Evolutionary conservation across 495 filamentous ascomycete genomes (phyloP).

Genomic region (Immersiella caudata): DNA sequence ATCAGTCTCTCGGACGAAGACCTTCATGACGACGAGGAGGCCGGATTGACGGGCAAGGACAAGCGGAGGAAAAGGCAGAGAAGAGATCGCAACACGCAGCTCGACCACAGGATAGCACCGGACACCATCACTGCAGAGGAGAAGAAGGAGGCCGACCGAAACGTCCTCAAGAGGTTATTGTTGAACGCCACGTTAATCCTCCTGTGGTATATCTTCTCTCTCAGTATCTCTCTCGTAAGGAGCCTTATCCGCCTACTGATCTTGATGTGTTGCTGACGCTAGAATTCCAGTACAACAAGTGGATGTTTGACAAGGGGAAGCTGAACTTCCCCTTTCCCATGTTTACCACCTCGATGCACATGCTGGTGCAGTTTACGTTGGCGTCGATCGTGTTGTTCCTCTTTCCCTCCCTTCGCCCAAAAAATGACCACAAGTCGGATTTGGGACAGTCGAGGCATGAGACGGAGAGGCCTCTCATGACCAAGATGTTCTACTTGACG

Average conservation of each 20-base stretch:
- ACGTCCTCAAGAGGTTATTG: slow-evolving; percentile 65
- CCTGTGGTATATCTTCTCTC: slow-evolving; percentile 92
- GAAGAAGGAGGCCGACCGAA: slow-evolving; percentile 69
- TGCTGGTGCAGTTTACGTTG: slow-evolving; percentile 92
- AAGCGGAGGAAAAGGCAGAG: slow-evolving; percentile 65
- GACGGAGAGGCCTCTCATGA: slow-evolving; percentile 77
- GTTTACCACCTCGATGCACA: slow-evolving; percentile 93
- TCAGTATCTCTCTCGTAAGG: slow-evolving; percentile 91
- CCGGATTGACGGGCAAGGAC: slow-evolving; percentile 75
- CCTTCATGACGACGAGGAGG: slow-evolving; percentile 86
- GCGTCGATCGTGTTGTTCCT: slow-evolving; percentile 78
- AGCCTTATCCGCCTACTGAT: background rate
- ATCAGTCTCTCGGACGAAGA: slow-evolving; percentile 63
- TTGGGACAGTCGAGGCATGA: slow-evolving; percentile 53
- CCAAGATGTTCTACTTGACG: slow-evolving; percentile 86
- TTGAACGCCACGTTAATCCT: slow-evolving; percentile 78
- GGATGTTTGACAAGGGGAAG: slow-evolving; percentile 92
- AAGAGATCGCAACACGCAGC: slow-evolving; percentile 64
- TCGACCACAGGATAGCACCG: slow-evolving; percentile 73
- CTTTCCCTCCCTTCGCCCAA: slow-evolving; percentile 81
- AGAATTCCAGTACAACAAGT: slow-evolving; percentile 87
- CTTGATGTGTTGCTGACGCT: background rate
- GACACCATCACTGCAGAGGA: slow-evolving; percentile 62
- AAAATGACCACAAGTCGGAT: slow-evolving; percentile 50
- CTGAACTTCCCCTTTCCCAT: slow-evolving; percentile 92